Percentiles rank a stretch among this genome's conserved stretches.
These are phyloP conservation scores for Psilocybe cubensis DNA, from an alignment of 768 basidiomycete genomes.

Conservation along the genomic window DNA sequence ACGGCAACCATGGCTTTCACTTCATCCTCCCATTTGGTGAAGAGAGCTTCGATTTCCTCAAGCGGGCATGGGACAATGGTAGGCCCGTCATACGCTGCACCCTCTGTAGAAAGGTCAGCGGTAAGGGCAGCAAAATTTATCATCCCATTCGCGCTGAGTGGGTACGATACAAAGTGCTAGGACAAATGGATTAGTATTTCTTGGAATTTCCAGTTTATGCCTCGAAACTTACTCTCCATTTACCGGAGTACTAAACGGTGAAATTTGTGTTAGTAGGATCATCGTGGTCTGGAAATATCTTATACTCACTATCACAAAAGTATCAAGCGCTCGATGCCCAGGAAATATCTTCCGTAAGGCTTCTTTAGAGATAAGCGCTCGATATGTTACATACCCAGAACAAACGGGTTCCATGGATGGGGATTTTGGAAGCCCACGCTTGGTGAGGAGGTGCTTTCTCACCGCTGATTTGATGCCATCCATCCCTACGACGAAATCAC, in stretches of 20 bases:
- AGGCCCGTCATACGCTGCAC: constrained; percentile 30
- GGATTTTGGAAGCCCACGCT: constrained; percentile 9
- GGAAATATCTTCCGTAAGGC: constrained; percentile 28
- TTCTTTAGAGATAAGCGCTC: constrained; percentile 34
- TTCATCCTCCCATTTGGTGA: constrained; percentile 49
- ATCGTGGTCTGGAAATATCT: background rate
- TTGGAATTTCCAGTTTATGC: background rate
- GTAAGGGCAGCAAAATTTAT: constrained; percentile 53
- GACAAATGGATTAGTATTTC: background rate
- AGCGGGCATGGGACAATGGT: constrained; percentile 22
- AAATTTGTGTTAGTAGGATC: background rate
- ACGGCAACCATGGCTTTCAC: constrained; percentile 48
- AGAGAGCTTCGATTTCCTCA: constrained; percentile 41
- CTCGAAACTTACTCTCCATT: background rate
- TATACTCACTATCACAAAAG: constrained; percentile 28
- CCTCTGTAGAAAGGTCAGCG: constrained; percentile 32
- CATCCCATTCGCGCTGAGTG: constrained; percentile 47
- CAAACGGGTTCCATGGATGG: constrained; percentile 36
- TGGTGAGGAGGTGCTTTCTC: constrained; percentile 19
- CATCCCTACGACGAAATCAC: constrained; percentile 45
- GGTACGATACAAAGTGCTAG: constrained; percentile 12
- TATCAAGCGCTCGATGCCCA: constrained; percentile 30
- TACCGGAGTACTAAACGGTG: constrained; percentile 1
- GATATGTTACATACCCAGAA: constrained; percentile 42
- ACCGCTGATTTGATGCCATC: constrained; percentile 46